phyloP scores from a whole-genome alignment of 305 asterid genomes.

The Fraxinus sp. region DNA sequence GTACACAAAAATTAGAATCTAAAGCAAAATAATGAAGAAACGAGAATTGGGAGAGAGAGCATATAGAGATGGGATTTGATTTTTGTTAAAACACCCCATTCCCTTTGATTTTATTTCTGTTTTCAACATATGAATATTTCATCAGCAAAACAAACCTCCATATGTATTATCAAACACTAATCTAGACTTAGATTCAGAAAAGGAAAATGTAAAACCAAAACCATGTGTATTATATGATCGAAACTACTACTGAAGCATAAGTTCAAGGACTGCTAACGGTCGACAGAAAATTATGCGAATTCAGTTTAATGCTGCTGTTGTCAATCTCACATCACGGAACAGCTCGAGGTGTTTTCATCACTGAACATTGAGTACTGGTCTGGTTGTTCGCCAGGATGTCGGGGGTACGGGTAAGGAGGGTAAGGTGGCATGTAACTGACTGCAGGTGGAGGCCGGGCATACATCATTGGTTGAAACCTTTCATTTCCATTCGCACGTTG shows the following conservation, averaged over 20 bases:
- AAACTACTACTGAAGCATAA: slow-evolving; percentile 28
- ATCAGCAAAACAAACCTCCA: slow-evolving; percentile 28
- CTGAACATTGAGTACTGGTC: slow-evolving; percentile 66
- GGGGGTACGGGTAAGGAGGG: slow-evolving; percentile 42
- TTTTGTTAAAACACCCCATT: slow-evolving; percentile 29
- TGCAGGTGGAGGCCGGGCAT: slow-evolving; percentile 65
- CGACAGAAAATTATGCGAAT: slow-evolving; percentile 5
- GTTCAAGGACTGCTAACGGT: slow-evolving; percentile 5
- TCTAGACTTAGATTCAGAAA: slow-evolving; percentile 38
- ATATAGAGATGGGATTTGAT: slow-evolving; percentile 9
- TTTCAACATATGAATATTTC: slow-evolving; percentile 51
- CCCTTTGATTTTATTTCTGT: slow-evolving; percentile 39
- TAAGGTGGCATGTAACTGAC: slow-evolving; percentile 59
- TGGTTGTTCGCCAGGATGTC: slow-evolving; percentile 50
- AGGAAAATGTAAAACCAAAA: slow-evolving; percentile 32
- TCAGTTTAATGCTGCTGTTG: background rate
- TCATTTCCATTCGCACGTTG: slow-evolving; percentile 57
- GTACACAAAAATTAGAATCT: background rate
- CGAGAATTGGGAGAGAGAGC: background rate
- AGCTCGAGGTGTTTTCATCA: slow-evolving; percentile 78
- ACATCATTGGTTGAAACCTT: slow-evolving; percentile 76
- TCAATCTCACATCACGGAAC: slow-evolving; percentile 59
- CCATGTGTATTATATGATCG: slow-evolving; percentile 46
- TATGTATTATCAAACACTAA: slow-evolving; percentile 37
- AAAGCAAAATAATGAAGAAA: background rate